Evolutionary conservation across 176 grass and related monocot species (phyloP), one percentile per base, ranked within the genome.

Genomic region (Oryza rufipogon): DNA sequence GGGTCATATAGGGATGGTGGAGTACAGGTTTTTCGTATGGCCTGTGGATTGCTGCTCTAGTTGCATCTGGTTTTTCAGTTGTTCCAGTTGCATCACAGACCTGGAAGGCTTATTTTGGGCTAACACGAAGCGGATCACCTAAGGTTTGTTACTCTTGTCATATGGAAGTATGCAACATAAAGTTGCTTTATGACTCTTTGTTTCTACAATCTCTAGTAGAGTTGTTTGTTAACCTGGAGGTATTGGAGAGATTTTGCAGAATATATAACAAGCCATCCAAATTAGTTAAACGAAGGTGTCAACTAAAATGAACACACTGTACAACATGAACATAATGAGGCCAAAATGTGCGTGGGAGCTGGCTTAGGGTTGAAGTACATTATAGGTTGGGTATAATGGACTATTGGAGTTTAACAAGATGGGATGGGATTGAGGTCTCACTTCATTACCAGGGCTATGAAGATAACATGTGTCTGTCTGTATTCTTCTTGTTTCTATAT

Each of bases 11-110:
- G 93, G 91, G 96, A 33, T 95, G 93, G 96, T 96, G 88, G 85
- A 94, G 93, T 81, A 89, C 91, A 68, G 89, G 93, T 38, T 98
- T 98, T 88, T 92, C 93, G 22, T 98, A 98, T 87, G 96, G 96
- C 77, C 85, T 98, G 73, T 98, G 96, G 96, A 90, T 98, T 82
- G 96, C 91, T 68, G 71, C 92, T 85, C 74, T 95, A 83, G 96
- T 98, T 6, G 77, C 96, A 86, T 98, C 91, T 64, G 96, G 90
- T 28, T 98, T 96, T 90, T 90, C 89, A 58, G 91, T 96, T 82
- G 90, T 91, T 14, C 96, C 93, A 0, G 77, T 98, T 42, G 70
- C 89, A 85, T 93, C 93, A 28, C 48, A 80, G 28, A 83, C 89
- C 75, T 98, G 96, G 96, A 98, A 96, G 75, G 82, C 91, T 64